Evolutionary conservation across 768 basidiomycete genomes (phyloP).

Genomic region (Boletus huronensis): DNA sequence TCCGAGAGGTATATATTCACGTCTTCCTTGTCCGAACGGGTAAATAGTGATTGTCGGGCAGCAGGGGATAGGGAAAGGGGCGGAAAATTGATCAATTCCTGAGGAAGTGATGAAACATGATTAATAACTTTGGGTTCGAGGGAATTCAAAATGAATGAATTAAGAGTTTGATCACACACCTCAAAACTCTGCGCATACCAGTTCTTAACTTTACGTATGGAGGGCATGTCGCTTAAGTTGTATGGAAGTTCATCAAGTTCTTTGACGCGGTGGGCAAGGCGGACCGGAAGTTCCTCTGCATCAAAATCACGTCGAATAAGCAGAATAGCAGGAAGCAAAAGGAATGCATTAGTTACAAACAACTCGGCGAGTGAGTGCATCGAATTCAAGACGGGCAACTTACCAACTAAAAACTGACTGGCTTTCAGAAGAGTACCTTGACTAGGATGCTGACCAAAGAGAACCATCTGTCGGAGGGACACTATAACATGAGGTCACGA

Average conservation of each 20-base stretch:
- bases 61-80: conserved; percentile 13
- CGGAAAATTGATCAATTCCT: conserved; percentile 13
- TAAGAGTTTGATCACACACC: background rate
- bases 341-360: background rate
- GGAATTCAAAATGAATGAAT: background rate
- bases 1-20: conserved; percentile 16
- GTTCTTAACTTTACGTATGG: conserved; percentile 20
- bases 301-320: background rate
- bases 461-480: conserved; percentile 17
- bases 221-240: conserved; percentile 16
- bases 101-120: background rate
- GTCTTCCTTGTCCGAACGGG: conserved; percentile 11
- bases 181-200: conserved; percentile 20
- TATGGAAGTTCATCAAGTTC: conserved; percentile 17
- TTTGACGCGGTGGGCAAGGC: conserved; percentile 17
- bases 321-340: background rate
- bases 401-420: conserved; percentile 15
- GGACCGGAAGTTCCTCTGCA: conserved; percentile 15
- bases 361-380: background rate
- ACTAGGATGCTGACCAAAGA: conserved; percentile 18
- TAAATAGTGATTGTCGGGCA: conserved; percentile 10
- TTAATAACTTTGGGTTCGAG: background rate
- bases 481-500: background rate
- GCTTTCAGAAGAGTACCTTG: conserved; percentile 18
- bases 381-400: background rate